Percentiles rank a stretch among this genome's conserved stretches.
phyloP scores from a whole-genome alignment of 345 rosid species.

The Acer negundo region DNA sequence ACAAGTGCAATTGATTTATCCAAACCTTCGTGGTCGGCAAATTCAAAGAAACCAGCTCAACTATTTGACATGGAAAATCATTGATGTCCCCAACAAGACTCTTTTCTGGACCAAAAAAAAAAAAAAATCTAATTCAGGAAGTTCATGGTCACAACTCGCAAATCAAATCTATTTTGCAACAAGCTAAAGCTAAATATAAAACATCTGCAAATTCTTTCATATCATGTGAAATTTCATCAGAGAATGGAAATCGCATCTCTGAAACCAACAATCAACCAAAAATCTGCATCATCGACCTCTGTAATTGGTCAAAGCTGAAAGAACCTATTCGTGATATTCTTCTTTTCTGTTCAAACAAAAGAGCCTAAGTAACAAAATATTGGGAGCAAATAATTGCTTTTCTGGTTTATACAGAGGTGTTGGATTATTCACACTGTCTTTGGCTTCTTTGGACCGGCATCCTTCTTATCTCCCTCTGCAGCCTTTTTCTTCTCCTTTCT shows the following conservation, averaged over 20 bases:
- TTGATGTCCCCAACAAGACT: too few species aligned
- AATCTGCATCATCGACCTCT: conserved; percentile 8
- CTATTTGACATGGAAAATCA: neutral
- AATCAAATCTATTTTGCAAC: too few species aligned
- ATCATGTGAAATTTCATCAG: neutral
- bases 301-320: conserved; percentile 17
- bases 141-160: neutral
- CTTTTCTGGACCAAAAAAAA: too few species aligned
- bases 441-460: conserved; percentile 29
- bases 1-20: too few species aligned
- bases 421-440: conserved; percentile 33
- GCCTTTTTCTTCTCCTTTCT: conserved; percentile 88
- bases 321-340: neutral
- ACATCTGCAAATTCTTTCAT: neutral
- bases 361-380: neutral
- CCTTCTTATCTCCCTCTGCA: conserved; percentile 58
- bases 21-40: neutral
- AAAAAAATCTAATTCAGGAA: neutral
- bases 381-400: neutral
- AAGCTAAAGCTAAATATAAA: neutral
- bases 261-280: conserved; percentile 10
- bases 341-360: neutral
- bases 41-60: neutral
- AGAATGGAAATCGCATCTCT: neutral
- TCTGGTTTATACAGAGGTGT: conserved; percentile 4